Evolutionary conservation across 73 alveolate species (phyloP).

Genomic region (Tetrahymena malaccensis): DNA sequence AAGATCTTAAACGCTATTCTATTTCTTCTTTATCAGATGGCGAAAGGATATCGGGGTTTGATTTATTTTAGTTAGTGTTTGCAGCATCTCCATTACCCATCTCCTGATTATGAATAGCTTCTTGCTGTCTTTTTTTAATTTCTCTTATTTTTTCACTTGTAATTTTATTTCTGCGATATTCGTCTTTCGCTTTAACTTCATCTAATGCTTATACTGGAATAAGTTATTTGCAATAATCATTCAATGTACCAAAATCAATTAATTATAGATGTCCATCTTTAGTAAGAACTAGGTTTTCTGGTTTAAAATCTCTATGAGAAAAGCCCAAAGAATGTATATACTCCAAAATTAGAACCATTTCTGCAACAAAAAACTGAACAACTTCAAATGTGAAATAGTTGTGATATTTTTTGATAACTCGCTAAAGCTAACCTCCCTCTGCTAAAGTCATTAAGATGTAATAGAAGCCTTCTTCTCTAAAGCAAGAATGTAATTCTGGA

Average conservation of each 20-base stretch:
- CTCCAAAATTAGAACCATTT: slow-evolving; percentile 51
- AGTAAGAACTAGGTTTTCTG: slow-evolving; percentile 25
- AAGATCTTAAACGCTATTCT: neutral
- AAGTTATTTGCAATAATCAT: neutral
- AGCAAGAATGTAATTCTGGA: neutral
- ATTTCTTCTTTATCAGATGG: neutral
- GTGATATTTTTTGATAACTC: neutral
- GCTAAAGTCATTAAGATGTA: neutral
- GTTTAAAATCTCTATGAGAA: slow-evolving; percentile 62
- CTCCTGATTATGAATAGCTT: neutral
- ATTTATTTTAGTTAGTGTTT: neutral
- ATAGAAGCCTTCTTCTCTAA: neutral
- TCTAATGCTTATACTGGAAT: neutral
- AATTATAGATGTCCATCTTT: slow-evolving; percentile 25
- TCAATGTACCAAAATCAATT: slow-evolving; percentile 30
- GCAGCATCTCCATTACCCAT: neutral
- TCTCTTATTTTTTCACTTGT: neutral
- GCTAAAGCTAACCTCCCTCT: neutral
- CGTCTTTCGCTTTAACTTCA: neutral
- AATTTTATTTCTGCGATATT: neutral
- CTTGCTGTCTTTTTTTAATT: neutral
- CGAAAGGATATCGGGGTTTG: neutral
- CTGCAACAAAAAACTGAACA: slow-evolving; percentile 47
- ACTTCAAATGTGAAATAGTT: slow-evolving; percentile 20
- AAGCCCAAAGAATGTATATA: slow-evolving; percentile 50